phyloP scores from a whole-genome alignment of 352 stramenopile species.

The Phytophthora foliorum region DNA sequence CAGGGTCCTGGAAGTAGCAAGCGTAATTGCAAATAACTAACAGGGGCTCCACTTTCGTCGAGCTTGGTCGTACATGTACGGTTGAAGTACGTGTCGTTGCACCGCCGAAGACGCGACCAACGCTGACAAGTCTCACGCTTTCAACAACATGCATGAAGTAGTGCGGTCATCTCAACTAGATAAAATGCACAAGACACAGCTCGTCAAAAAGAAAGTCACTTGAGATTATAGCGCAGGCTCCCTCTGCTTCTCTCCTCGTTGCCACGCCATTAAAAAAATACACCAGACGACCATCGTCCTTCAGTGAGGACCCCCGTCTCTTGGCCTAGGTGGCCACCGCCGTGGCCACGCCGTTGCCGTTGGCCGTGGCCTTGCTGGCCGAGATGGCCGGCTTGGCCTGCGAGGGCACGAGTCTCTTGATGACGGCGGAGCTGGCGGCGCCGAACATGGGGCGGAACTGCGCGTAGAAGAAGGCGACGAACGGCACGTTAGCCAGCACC shows the following conservation, averaged over 20 bases:
- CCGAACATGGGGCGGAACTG: slow-evolving; percentile 84
- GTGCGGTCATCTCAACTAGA: too few species aligned
- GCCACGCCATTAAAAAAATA: slow-evolving; percentile 35
- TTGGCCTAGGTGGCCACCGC: slow-evolving; percentile 45
- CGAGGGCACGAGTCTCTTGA: slow-evolving; percentile 69
- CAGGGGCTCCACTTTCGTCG: not conserved
- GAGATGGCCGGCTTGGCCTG: slow-evolving; percentile 35
- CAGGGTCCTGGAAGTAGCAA: slow-evolving; percentile 19
- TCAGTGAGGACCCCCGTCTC: not conserved
- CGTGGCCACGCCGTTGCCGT: slow-evolving; percentile 9
- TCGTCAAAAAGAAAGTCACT: slow-evolving; percentile 33
- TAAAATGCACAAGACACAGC: slow-evolving; percentile 2
- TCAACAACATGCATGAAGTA: too few species aligned
- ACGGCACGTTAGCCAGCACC: slow-evolving; percentile 80
- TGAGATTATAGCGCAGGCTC: slow-evolving; percentile 43
- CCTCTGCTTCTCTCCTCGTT: slow-evolving; percentile 22
- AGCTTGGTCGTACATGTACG: slow-evolving; percentile 5
- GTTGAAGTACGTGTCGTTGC: slow-evolving; percentile 23
- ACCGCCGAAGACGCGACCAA: not conserved
- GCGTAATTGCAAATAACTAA: slow-evolving; percentile 31
- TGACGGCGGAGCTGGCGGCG: slow-evolving; percentile 68
- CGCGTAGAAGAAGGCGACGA: slow-evolving; percentile 84
- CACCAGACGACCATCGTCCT: slow-evolving; percentile 4
- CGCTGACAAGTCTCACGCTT: too few species aligned
- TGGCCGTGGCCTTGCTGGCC: slow-evolving; percentile 15